These are phyloP conservation scores for Pichia exigua DNA, from an alignment of 805 yeast genomes.

Conservation along the genomic window DNA sequence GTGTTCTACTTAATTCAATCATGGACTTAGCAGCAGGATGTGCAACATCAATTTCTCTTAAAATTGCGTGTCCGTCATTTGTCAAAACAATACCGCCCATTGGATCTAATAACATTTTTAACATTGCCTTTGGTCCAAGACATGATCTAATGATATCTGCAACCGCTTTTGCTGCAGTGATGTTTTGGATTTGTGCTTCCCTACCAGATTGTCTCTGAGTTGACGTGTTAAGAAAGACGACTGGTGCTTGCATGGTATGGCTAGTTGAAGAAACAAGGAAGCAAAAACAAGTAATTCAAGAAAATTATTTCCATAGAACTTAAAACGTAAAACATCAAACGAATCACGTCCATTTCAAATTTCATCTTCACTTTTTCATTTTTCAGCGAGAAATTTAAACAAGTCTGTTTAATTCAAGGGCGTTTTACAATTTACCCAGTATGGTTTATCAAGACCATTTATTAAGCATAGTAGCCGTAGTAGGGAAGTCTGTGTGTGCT, in stretches of 20 bases:
- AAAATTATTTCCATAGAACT: too few relatives aligned
- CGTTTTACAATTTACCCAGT: too few relatives aligned
- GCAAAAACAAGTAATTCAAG: not conserved
- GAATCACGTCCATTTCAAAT: not conserved
- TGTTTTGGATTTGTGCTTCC: constrained; percentile 93
- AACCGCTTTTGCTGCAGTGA: constrained; percentile 99
- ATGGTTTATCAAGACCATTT: too few relatives aligned
- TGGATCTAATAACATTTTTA: constrained; percentile 95
- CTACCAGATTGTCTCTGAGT: constrained; percentile 94
- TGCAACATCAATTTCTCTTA: constrained; percentile 93
- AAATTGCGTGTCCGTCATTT: constrained; percentile 97
- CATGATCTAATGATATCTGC: constrained; percentile 97
- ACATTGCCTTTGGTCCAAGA: constrained; percentile 98
- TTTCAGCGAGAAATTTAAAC: not conserved
- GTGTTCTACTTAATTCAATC: constrained; percentile 95
- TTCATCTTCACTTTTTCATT: not conserved
- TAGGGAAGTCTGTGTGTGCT: too few relatives aligned
- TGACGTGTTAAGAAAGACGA: constrained; percentile 75
- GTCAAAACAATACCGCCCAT: constrained; percentile 94
- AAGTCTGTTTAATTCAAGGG: too few relatives aligned
- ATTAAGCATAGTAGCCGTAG: too few relatives aligned
- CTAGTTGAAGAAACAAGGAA: not conserved
- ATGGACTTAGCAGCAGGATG: constrained; percentile 99
- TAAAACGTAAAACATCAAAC: not conserved
- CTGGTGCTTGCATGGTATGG: constrained; percentile 67